phyloP scores from a whole-genome alignment of 495 filamentous ascomycete species.

The Penicillium canariense region DNA sequence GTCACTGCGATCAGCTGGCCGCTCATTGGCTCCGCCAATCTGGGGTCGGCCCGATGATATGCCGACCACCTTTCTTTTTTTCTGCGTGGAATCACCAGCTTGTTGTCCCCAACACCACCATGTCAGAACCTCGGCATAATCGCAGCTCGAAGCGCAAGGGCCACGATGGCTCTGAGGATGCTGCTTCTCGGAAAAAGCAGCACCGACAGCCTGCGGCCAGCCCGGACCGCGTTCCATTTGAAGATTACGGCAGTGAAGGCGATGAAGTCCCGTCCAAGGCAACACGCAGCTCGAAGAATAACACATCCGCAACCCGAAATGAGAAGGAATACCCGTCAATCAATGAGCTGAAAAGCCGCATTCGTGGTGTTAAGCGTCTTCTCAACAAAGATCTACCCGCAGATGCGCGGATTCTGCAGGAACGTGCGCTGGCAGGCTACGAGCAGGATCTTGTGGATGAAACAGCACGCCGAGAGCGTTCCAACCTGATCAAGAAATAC shows the following conservation, averaged over 20 bases:
- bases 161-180: constrained; percentile 27
- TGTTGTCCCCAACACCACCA: constrained; percentile 7
- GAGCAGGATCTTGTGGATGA: constrained; percentile 67
- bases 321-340: constrained; percentile 44
- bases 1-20: constrained; percentile 21
- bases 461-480: constrained; percentile 59
- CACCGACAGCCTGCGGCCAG: constrained; percentile 13
- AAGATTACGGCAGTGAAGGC: constrained; percentile 12
- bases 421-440: constrained; percentile 76
- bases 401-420: constrained; percentile 69
- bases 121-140: constrained; percentile 20
- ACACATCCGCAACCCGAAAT: constrained; percentile 19
- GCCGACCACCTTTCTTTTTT: constrained; percentile 25
- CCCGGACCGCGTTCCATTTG: constrained; percentile 11
- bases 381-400: constrained; percentile 67
- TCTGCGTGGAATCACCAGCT: background rate
- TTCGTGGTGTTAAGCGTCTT: constrained; percentile 54
- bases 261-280: constrained; percentile 18
- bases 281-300: constrained; percentile 24
- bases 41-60: constrained; percentile 32
- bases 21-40: constrained; percentile 33
- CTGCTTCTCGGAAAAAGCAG: constrained; percentile 24
- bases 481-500: constrained; percentile 78
- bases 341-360: constrained; percentile 52
- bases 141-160: constrained; percentile 33